phyloP scores from a whole-genome alignment of 345 rosid species.

The Heritiera fomes region DNA sequence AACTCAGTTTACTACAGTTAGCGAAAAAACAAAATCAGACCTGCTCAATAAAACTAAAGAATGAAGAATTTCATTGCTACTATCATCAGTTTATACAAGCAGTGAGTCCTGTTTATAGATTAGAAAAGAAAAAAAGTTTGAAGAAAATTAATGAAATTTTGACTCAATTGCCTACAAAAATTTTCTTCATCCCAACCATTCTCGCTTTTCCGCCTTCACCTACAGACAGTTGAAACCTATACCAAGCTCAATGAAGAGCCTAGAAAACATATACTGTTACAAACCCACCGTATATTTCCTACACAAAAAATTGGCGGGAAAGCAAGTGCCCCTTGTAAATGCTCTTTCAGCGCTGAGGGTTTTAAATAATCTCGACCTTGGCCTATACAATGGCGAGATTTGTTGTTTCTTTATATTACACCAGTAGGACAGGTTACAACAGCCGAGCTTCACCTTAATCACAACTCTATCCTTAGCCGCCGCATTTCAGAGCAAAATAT shows the following conservation, averaged over 20 bases:
- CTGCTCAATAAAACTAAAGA: not conserved
- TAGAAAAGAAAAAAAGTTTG: not conserved
- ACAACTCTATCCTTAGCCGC: conserved; percentile 63
- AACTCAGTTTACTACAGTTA: not conserved
- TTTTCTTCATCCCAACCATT: not conserved
- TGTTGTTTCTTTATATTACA: not conserved
- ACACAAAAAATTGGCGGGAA: not conserved
- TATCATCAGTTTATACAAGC: not conserved
- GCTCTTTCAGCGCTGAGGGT: conserved; percentile 1
- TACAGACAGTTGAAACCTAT: not conserved
- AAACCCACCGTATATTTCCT: not conserved
- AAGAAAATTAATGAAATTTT: not conserved
- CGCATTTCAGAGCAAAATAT: conserved; percentile 66
- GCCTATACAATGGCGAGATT: conserved; percentile 10
- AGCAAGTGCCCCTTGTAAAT: not conserved
- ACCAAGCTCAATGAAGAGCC: not conserved
- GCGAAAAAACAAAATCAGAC: not conserved
- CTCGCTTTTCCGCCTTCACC: not conserved
- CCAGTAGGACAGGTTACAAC: not conserved
- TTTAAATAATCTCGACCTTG: not conserved
- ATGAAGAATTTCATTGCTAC: not conserved
- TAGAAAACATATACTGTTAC: not conserved
- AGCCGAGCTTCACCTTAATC: conserved; percentile 23
- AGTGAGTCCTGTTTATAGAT: not conserved
- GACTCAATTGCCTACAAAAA: not conserved